A percentile compares a stretch with the other conserved stretches of the same genome.
phyloP scores from a whole-genome alignment of 208 protist genomes.

The Acanthamoeba triangularis region DNA sequence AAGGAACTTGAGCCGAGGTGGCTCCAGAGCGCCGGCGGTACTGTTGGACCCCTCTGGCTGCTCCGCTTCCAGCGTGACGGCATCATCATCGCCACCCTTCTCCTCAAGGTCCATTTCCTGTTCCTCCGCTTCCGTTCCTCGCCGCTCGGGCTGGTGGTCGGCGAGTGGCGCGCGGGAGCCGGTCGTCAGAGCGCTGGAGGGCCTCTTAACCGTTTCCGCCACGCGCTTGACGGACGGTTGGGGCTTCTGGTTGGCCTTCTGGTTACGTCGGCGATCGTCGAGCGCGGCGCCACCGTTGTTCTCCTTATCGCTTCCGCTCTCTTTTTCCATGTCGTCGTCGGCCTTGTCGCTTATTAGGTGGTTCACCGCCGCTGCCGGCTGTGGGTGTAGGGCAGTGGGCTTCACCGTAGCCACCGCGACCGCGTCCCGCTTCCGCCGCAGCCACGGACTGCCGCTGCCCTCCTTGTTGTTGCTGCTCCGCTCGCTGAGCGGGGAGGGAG shows the following conservation, averaged over 20 bases:
- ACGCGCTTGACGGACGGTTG: not conserved
- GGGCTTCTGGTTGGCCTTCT: not conserved
- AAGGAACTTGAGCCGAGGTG: constrained; percentile 12
- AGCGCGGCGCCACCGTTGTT: not conserved
- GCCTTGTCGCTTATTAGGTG: not conserved
- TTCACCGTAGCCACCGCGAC: not conserved
- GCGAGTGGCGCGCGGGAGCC: not conserved
- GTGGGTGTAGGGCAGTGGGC: not conserved
- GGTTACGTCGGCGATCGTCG: not conserved
- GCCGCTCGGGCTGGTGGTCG: not conserved
- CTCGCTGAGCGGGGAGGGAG: not conserved
- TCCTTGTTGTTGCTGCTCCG: not conserved
- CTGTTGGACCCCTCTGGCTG: not conserved
- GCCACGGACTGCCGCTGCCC: constrained; percentile 40
- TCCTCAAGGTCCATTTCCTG: not conserved
- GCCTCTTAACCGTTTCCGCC: not conserved
- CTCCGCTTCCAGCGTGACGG: not conserved
- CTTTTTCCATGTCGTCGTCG: not conserved
- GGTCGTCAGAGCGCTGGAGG: no score
- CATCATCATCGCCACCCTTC: not conserved
- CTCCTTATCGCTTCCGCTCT: constrained; percentile 34
- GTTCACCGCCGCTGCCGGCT: not conserved
- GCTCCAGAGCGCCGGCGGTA: not conserved
- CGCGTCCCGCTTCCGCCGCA: constrained; percentile 17
- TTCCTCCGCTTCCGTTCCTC: not conserved